Evolutionary conservation across 2,329 filamentous ascomycete species (phyloP).

Genomic region (Fusarium nygamai): DNA sequence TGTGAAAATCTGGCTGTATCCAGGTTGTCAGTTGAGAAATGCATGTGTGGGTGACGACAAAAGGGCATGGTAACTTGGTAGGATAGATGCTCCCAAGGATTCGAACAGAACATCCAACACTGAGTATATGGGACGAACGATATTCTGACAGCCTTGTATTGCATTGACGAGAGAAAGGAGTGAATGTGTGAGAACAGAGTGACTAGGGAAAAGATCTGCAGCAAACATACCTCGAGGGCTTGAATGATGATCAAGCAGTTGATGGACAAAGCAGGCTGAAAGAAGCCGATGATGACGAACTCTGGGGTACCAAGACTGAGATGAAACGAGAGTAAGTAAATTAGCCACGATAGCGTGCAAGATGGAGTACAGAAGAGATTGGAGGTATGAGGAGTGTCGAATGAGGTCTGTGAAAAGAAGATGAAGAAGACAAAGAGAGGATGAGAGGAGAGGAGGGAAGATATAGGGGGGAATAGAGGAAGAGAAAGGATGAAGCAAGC

Average conservation of each 20-base stretch:
- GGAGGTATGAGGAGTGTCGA: slow-evolving; percentile 47
- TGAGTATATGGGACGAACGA: not conserved
- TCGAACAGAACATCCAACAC: not conserved
- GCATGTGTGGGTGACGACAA: not conserved
- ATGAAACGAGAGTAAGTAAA: slow-evolving; percentile 68
- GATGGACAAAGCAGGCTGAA: slow-evolving; percentile 43
- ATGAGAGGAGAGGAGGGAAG: slow-evolving; percentile 19
- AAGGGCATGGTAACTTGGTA: not conserved
- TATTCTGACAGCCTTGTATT: no score
- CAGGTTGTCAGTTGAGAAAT: not conserved
- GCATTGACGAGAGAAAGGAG: no score
- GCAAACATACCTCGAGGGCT: slow-evolving; percentile 41
- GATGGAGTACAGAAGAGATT: slow-evolving; percentile 55
- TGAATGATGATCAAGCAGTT: slow-evolving; percentile 44
- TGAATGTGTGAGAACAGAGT: not conserved
- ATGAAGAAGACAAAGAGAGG: slow-evolving; percentile 31
- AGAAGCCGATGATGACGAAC: slow-evolving; percentile 51
- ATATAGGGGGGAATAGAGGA: slow-evolving; percentile 9
- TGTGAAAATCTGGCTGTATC: slow-evolving; percentile 43
- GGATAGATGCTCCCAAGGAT: not conserved
- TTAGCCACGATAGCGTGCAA: slow-evolving; percentile 70
- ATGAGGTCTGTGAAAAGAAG: slow-evolving; percentile 57
- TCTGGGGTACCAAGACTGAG: slow-evolving; percentile 61
- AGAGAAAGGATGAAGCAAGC: slow-evolving; percentile 6
- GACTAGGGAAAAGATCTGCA: no score